These are phyloP conservation scores for Beauveria varroae DNA, from an alignment of 2,329 filamentous ascomycete genomes.

Conservation along the genomic window DNA sequence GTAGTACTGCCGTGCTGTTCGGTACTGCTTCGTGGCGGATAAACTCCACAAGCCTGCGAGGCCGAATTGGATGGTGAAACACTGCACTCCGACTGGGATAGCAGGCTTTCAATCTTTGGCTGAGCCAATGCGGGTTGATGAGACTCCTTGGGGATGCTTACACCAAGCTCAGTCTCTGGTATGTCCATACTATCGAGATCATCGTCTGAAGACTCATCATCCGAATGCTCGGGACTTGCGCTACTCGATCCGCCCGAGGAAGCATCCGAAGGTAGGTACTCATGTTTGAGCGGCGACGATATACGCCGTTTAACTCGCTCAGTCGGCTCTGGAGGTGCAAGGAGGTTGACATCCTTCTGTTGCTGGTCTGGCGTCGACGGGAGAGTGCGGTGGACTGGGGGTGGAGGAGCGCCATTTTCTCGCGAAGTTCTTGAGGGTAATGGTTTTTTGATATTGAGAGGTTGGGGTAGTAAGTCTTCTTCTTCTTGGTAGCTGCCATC, in stretches of 20 bases:
- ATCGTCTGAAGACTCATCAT: constrained; percentile 32
- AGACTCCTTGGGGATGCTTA: constrained; percentile 41
- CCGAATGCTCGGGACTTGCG: constrained; percentile 47
- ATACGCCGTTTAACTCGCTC: constrained; percentile 57
- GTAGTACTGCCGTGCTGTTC: constrained; percentile 33
- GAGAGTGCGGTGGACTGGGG: constrained; percentile 44
- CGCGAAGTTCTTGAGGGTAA: constrained; percentile 30
- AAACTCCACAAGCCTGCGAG: constrained; percentile 60
- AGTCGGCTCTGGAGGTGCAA: constrained; percentile 21
- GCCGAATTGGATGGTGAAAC: constrained; percentile 75
- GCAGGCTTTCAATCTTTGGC: constrained; percentile 29
- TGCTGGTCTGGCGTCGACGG: constrained; percentile 25
- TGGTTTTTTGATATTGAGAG: constrained; percentile 23
- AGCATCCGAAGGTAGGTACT: constrained; percentile 79
- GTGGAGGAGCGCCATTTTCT: constrained; percentile 49
- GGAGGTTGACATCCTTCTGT: constrained; percentile 19
- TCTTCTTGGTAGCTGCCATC: constrained; percentile 22
- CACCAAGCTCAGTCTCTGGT: constrained; percentile 50
- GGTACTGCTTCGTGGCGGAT: constrained; percentile 25
- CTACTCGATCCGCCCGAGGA: constrained; percentile 51
- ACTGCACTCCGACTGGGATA: constrained; percentile 49
- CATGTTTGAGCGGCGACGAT: constrained; percentile 93
- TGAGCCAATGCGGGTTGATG: constrained; percentile 13
- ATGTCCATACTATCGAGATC: constrained; percentile 55
- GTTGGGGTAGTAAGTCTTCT: constrained; percentile 32